Percentiles rank a stretch among this genome's conserved stretches.
Evolutionary conservation across 805 yeast genomes (phyloP).

Genomic region (Ogataea paraovalis): DNA sequence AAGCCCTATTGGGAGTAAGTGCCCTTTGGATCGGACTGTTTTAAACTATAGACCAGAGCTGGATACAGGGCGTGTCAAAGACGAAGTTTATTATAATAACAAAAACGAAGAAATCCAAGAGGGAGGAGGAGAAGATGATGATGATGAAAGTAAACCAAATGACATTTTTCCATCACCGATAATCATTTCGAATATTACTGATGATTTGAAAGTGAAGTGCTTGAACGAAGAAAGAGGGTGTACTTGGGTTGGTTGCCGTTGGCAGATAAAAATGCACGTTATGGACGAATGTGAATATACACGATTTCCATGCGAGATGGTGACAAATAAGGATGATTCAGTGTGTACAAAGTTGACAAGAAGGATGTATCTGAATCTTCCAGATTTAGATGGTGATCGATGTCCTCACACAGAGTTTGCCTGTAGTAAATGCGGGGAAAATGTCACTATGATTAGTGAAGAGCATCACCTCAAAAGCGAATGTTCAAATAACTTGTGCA

Average conservation of each 20-base stretch:
- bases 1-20: constrained; percentile 34
- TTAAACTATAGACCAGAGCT: constrained; percentile 26
- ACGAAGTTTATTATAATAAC: not conserved
- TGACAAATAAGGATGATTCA: constrained; percentile 6
- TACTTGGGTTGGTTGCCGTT: constrained; percentile 50
- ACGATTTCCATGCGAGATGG: constrained; percentile 32
- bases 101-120: not conserved
- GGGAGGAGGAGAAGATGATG: not conserved
- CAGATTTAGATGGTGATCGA: not conserved
- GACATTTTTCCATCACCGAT: constrained; percentile 52
- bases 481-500: constrained; percentile 37
- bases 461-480: constrained; percentile 35
- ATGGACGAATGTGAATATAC: constrained; percentile 36
- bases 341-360: constrained; percentile 20
- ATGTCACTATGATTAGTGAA: constrained; percentile 29
- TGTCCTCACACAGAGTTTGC: constrained; percentile 39
- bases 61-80: not conserved
- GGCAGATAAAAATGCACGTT: constrained; percentile 54
- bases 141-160: constrained; percentile 13
- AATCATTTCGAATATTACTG: constrained; percentile 53
- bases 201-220: constrained; percentile 57
- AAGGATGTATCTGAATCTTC: constrained; percentile 12
- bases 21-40: constrained; percentile 61
- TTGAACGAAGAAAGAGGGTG: constrained; percentile 53
- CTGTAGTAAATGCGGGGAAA: constrained; percentile 36